Evolutionary conservation across 2,329 filamentous ascomycete genomes (phyloP).

Genomic region (Aspergillus pseudoviridinutans): DNA sequence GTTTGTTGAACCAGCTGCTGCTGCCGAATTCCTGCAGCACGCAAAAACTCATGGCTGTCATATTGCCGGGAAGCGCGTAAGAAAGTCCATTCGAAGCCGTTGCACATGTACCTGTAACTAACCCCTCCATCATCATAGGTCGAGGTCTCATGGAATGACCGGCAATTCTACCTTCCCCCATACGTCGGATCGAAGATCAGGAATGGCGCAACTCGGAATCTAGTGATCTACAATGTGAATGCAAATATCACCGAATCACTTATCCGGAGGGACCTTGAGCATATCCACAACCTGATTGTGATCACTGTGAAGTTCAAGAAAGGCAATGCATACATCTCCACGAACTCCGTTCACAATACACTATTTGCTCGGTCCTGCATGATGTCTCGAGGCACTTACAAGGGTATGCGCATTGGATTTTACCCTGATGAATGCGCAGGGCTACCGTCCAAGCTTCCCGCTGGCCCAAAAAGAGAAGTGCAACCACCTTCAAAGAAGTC

Average conservation of each 20-base stretch:
- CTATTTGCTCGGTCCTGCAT: slow-evolving; percentile 74
- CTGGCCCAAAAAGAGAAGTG: slow-evolving; percentile 25
- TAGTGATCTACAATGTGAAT: slow-evolving; percentile 62
- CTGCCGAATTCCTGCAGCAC: slow-evolving; percentile 62
- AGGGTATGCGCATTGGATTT: slow-evolving; percentile 66
- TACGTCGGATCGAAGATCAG: slow-evolving; percentile 63
- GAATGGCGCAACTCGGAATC: slow-evolving; percentile 67
- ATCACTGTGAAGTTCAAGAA: slow-evolving; percentile 59
- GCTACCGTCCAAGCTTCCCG: slow-evolving; percentile 45
- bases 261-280: slow-evolving; percentile 71
- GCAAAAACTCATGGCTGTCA: slow-evolving; percentile 64
- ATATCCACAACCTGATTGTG: slow-evolving; percentile 75
- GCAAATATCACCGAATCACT: slow-evolving; percentile 57
- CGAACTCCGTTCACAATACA: slow-evolving; percentile 73
- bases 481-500: slow-evolving; percentile 32
- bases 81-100: slow-evolving; percentile 22
- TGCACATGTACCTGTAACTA: slow-evolving; percentile 7
- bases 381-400: slow-evolving; percentile 65
- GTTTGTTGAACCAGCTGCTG: slow-evolving; percentile 62
- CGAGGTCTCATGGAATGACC: slow-evolving; percentile 64
- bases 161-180: slow-evolving; percentile 62
- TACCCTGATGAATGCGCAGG: slow-evolving; percentile 68
- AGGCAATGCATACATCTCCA: slow-evolving; percentile 63
- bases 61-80: slow-evolving; percentile 63
- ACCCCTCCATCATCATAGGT: slow-evolving; percentile 47